Evolutionary conservation across 345 rosid genomes (phyloP).

Genomic region (Hirschfeldia incana): DNA sequence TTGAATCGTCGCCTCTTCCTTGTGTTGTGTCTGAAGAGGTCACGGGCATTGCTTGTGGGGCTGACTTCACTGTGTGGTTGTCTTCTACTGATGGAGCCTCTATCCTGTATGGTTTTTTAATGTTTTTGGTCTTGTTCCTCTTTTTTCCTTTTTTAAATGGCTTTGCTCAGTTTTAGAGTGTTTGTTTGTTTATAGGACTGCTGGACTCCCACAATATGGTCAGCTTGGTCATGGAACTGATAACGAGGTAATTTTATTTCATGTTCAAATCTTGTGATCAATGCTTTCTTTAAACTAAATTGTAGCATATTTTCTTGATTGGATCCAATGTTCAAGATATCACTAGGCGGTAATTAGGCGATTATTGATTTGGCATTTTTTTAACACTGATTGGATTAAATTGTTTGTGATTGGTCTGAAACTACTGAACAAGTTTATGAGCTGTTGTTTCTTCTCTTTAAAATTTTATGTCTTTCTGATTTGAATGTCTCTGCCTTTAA

Average conservation of each 20-base stretch:
- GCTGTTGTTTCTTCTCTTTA: background rate
- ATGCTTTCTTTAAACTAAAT: background rate
- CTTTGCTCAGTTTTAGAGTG: conserved; percentile 24
- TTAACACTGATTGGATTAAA: background rate
- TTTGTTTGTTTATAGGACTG: conserved; percentile 68
- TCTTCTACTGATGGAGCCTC: conserved; percentile 89
- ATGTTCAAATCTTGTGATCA: background rate
- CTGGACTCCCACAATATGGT: conserved; percentile 98
- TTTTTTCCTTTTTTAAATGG: background rate
- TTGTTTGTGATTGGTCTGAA: conserved; percentile 1
- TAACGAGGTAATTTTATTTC: conserved; percentile 64
- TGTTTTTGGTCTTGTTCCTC: conserved; percentile 29
- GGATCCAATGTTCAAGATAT: background rate
- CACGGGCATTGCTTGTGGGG: conserved; percentile 81
- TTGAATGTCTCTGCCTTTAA: background rate
- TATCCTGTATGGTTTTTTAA: conserved; percentile 70
- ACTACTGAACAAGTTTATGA: background rate
- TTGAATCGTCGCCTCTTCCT: conserved; percentile 76
- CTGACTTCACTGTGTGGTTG: conserved; percentile 94
- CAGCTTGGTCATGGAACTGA: conserved; percentile 99
- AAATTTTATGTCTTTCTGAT: background rate
- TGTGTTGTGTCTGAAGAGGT: conserved; percentile 81
- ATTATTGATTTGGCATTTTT: background rate
- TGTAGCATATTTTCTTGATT: background rate
- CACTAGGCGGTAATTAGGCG: too few relatives aligned